A percentile compares a stretch with the other conserved stretches of the same genome.
phyloP scores from a whole-genome alignment of 495 filamentous ascomycete genomes.

The Hypoxylon crocopeplum region DNA sequence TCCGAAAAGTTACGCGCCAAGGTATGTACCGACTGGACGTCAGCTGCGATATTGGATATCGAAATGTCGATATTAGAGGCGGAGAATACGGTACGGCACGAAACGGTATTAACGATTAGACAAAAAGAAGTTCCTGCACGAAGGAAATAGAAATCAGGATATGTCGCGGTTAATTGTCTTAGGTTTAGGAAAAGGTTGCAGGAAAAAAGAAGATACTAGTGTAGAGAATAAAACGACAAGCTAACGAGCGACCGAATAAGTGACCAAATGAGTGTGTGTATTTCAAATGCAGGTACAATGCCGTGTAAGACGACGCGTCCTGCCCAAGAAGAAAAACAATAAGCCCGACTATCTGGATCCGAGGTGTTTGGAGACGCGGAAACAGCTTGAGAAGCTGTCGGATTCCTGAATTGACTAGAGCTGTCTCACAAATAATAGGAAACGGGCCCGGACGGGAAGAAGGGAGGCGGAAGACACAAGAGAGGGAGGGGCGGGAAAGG shows the following conservation, averaged over 20 bases:
- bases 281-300: constrained; percentile 28
- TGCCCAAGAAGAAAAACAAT: constrained; percentile 32
- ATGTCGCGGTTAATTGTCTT: constrained; percentile 23
- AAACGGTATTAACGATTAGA: constrained; percentile 35
- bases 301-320: constrained; percentile 28
- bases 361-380: constrained; percentile 32
- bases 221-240: constrained; percentile 11
- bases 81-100: too few species aligned
- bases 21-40: not conserved
- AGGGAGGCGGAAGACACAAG: constrained; percentile 26
- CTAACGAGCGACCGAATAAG: constrained; percentile 31
- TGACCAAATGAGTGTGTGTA: constrained; percentile 26
- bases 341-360: constrained; percentile 27
- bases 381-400: constrained; percentile 13
- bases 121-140: constrained; percentile 21
- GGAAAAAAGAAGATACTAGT: constrained; percentile 5
- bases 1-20: too few species aligned
- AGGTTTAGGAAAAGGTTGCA: not conserved
- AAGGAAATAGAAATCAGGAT: constrained; percentile 28
- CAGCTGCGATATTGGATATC: too few species aligned
- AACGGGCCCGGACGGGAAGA: constrained; percentile 21
- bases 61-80: not conserved
- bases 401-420: constrained; percentile 33
- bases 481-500: constrained; percentile 21
- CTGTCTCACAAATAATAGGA: constrained; percentile 36